These are phyloP conservation scores for Heliosperma pusillum DNA, from an alignment of 148 eudicot species.

Conservation along the genomic window DNA sequence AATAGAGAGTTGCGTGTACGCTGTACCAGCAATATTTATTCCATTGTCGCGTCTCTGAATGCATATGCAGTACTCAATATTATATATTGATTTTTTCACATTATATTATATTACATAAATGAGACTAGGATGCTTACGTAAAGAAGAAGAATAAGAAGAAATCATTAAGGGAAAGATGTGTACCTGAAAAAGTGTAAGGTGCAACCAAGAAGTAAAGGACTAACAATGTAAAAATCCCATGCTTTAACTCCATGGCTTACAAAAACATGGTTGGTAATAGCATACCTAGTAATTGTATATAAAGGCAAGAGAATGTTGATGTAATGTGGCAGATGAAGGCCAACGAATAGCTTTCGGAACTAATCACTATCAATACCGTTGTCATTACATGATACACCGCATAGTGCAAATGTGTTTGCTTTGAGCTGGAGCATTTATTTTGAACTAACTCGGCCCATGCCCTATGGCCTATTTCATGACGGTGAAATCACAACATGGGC, in stretches of 20 bases:
- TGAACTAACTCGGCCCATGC: conserved; percentile 5
- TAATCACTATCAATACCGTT: conserved; percentile 21
- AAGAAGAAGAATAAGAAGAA: too few species aligned
- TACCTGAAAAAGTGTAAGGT: conserved; percentile 15
- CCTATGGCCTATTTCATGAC: too few species aligned
- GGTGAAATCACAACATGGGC: too few species aligned
- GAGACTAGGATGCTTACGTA: too few species aligned
- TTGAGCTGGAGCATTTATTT: conserved; percentile 29
- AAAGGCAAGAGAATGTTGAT: not conserved
- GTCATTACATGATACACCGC: conserved; percentile 12
- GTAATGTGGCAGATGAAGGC: conserved; percentile 1
- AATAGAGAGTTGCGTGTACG: too few species aligned
- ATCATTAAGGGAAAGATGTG: too few species aligned
- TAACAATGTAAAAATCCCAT: not conserved
- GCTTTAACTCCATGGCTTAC: conserved; percentile 18
- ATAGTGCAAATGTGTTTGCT: not conserved
- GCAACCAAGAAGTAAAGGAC: conserved; percentile 11
- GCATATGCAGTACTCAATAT: too few species aligned
- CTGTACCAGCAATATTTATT: too few species aligned
- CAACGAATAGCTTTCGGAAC: conserved; percentile 8
- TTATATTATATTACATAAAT: too few species aligned
- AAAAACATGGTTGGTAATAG: not conserved
- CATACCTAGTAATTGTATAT: not conserved
- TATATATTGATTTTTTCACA: too few species aligned
- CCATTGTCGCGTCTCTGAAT: too few species aligned